Conservation (phyloP, 129 eudicot species). For the Solidago caesia region DNA sequence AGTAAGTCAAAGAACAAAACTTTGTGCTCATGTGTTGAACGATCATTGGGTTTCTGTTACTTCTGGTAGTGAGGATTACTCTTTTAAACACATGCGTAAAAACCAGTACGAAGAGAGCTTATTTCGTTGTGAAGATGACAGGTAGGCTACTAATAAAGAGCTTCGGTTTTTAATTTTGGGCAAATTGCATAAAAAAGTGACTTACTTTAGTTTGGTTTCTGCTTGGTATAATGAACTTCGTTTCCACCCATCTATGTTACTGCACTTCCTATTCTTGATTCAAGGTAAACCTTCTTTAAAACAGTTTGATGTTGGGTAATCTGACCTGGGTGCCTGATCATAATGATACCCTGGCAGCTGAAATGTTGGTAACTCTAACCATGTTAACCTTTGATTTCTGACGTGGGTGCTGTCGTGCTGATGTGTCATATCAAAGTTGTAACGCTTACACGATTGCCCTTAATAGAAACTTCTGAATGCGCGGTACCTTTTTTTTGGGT, state of each 20-base stretch:
- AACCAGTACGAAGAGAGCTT: constrained; percentile 98
- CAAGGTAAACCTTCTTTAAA: background rate
- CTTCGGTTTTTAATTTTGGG: background rate
- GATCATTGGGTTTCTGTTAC: constrained; percentile 99
- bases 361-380: background rate
- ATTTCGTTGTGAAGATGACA: constrained; percentile 98
- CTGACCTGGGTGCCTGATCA: background rate
- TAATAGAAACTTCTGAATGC: background rate
- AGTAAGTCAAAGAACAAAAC: constrained; percentile 70
- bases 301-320: constrained; percentile 12
- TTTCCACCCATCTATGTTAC: background rate
- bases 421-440: background rate
- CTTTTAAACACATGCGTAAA: constrained; percentile 98
- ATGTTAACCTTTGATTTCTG: background rate
- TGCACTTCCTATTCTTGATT: background rate
- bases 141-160: constrained; percentile 39
- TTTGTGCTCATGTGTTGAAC: constrained; percentile 79
- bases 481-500: background rate
- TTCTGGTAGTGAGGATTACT: constrained; percentile 98
- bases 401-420: background rate
- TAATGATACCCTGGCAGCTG: background rate
- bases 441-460: background rate
- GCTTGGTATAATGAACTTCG: background rate
- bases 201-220: background rate
- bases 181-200: background rate